Percentiles rank a stretch among this genome's conserved stretches.
Conservation (phyloP, 345 rosid species). For the Trapa bicornis region DNA sequence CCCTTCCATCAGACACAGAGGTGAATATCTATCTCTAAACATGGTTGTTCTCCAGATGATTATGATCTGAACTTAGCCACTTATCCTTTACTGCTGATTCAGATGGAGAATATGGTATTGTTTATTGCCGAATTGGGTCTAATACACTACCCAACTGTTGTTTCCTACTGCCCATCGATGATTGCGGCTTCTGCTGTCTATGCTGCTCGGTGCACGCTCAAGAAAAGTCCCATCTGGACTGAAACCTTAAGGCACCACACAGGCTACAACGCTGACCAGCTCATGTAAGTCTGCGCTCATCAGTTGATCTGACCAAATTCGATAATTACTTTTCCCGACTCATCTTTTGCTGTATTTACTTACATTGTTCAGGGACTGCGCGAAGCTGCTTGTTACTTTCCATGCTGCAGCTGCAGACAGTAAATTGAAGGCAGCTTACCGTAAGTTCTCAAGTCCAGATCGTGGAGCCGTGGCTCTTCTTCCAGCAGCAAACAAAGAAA, state of each 20-base stretch:
- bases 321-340: background rate
- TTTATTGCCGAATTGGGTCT: conserved; percentile 69
- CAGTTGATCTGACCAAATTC: background rate
- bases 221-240: conserved; percentile 56
- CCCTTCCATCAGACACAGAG: conserved; percentile 39
- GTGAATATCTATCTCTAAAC: conserved; percentile 14
- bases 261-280: conserved; percentile 48
- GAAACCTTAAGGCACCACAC: conserved; percentile 61
- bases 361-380: conserved; percentile 39
- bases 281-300: conserved; percentile 27
- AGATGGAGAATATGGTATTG: conserved; percentile 67
- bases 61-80: background rate
- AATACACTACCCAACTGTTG: conserved; percentile 43
- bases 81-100: conserved; percentile 5
- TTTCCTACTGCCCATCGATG: conserved; percentile 42
- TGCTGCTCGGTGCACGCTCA: conserved; percentile 69
- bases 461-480: conserved; percentile 51
- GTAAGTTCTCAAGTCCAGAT: conserved; percentile 48
- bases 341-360: background rate
- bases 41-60: background rate
- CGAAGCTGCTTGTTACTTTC: conserved; percentile 39
- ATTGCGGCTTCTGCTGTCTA: conserved; percentile 86
- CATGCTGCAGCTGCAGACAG: conserved; percentile 50
- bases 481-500: conserved; percentile 32
- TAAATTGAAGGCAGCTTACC: conserved; percentile 48